Conservation (phyloP, 352 stramenopile species). For the Pythium coloratum region DNA sequence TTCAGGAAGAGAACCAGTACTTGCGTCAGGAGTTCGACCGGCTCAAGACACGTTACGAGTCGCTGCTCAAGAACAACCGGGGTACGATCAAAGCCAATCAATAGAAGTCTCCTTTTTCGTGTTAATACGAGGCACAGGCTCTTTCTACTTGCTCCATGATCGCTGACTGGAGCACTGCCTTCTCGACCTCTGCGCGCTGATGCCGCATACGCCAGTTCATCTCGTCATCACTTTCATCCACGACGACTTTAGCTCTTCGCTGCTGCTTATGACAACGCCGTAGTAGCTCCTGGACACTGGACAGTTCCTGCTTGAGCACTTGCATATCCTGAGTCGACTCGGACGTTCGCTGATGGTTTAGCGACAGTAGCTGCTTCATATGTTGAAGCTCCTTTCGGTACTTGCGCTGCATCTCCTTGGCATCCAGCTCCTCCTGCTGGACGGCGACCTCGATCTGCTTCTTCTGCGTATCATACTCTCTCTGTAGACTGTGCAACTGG, state of each 20-base stretch:
- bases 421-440: constrained; percentile 28
- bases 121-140: constrained; percentile 1
- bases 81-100: constrained; percentile 6
- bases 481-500: constrained; percentile 30
- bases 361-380: constrained; percentile 47
- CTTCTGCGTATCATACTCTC: constrained; percentile 21
- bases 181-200: constrained; percentile 29
- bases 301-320: constrained; percentile 49
- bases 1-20: constrained; percentile 70
- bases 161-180: constrained; percentile 36
- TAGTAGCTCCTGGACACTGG: constrained; percentile 48
- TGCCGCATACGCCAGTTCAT: constrained; percentile 7
- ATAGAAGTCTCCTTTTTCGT: background rate
- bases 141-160: constrained; percentile 48
- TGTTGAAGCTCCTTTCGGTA: constrained; percentile 43
- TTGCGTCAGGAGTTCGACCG: constrained; percentile 67
- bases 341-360: constrained; percentile 44
- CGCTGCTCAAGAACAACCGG: constrained; percentile 25
- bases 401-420: constrained; percentile 23
- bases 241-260: background rate
- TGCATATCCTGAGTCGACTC: constrained; percentile 54
- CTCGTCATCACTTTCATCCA: constrained; percentile 11
- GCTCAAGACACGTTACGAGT: constrained; percentile 64
- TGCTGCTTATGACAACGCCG: constrained; percentile 29
- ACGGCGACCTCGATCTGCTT: constrained; percentile 19